These are phyloP conservation scores for Hymenoscyphus infarciens DNA, from an alignment of 2,329 filamentous ascomycete genomes.

Conservation along the genomic window DNA sequence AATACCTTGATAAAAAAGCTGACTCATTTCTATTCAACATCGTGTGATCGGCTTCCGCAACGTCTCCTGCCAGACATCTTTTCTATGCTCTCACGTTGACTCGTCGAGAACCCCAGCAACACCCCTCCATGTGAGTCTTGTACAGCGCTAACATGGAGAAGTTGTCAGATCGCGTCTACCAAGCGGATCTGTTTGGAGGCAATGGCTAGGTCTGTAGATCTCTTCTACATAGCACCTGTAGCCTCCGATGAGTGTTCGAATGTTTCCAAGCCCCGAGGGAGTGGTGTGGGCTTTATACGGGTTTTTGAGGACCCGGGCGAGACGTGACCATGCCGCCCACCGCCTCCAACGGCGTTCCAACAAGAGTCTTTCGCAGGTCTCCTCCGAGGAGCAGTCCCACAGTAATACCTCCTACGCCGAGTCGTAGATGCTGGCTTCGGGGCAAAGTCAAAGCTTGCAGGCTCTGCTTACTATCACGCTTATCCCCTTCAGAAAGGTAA, in stretches of 20 bases:
- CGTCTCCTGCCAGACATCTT: constrained; percentile 4
- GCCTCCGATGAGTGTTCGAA: constrained; percentile 13
- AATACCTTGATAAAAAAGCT: constrained; percentile 1
- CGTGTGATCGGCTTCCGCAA: not conserved
- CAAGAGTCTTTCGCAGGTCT: constrained; percentile 10
- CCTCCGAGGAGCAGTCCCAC: not conserved
- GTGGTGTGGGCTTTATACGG: constrained; percentile 13
- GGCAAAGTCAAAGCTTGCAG: constrained; percentile 46
- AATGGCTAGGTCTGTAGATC: constrained; percentile 7
- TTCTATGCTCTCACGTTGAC: not conserved
- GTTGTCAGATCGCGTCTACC: not conserved
- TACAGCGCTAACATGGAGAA: not conserved
- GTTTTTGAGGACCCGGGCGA: constrained; percentile 32
- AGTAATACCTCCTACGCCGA: constrained; percentile 46
- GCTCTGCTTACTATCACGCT: constrained; percentile 53
- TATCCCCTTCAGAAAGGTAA: constrained; percentile 37
- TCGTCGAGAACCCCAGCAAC: not conserved
- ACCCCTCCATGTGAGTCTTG: not conserved
- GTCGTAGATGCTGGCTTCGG: constrained; percentile 56
- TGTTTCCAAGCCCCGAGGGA: not conserved
- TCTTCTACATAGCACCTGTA: constrained; percentile 8
- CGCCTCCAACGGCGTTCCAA: constrained; percentile 12
- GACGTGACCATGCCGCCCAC: constrained; percentile 51
- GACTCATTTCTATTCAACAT: not conserved
- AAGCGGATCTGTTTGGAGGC: not conserved